Conservation (phyloP, 768 basidiomycete genomes). For the Melanogaster broomeanus region DNA sequence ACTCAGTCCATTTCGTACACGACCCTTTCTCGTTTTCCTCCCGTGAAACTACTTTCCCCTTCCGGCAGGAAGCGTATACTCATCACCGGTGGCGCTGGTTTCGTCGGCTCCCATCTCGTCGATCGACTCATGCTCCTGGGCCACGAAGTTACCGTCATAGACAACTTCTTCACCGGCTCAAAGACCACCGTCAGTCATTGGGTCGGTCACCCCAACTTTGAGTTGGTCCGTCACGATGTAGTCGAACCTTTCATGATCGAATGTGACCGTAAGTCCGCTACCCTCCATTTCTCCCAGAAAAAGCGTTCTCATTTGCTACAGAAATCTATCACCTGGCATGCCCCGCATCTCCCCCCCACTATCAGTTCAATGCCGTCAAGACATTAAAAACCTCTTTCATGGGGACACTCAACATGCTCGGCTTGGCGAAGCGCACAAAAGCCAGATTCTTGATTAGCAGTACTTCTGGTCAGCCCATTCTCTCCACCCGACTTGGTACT, state of each 20-base stretch:
- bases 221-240: conserved; percentile 96
- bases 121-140: conserved; percentile 98
- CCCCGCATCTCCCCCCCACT: conserved; percentile 95
- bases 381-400: conserved; percentile 98
- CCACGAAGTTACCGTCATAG: conserved; percentile 95
- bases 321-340: conserved; percentile 99
- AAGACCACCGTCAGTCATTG: conserved; percentile 96
- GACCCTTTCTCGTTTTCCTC: conserved; percentile 88
- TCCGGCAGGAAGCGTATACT: conserved; percentile 84
- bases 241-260: conserved; percentile 98
- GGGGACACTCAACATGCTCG: conserved; percentile 99
- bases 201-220: conserved; percentile 98
- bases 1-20: conserved; percentile 87
- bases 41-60: conserved; percentile 84
- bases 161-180: conserved; percentile 98
- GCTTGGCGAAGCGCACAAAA: conserved; percentile 95
- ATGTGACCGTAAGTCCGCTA: conserved; percentile 76
- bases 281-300: not conserved
- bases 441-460: conserved; percentile 95
- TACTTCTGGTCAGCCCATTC: conserved; percentile 74
- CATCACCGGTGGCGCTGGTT: conserved; percentile 98
- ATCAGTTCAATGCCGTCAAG: conserved; percentile 97
- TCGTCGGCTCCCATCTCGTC: conserved; percentile 97
- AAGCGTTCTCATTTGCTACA: conserved; percentile 28
- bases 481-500: not conserved